phyloP scores from a whole-genome alignment of 345 rosid genomes.

The Arabidopsis suecica region DNA sequence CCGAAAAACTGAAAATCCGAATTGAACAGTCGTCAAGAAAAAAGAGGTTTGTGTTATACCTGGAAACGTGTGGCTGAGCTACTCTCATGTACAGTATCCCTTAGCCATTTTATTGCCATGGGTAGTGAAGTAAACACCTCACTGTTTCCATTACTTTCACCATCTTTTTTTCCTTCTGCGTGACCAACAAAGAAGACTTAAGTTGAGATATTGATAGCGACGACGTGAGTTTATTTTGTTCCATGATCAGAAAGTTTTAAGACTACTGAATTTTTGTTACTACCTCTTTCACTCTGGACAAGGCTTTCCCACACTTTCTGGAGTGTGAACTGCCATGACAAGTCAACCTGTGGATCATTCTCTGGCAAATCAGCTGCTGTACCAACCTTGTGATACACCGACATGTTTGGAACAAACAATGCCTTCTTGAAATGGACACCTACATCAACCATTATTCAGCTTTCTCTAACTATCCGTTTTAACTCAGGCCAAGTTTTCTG shows the following conservation, averaged over 20 bases:
- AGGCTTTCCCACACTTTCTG: slow-evolving; percentile 92
- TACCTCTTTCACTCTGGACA: slow-evolving; percentile 54
- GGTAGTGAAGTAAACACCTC: slow-evolving; percentile 90
- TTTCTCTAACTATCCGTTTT: not conserved
- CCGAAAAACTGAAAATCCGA: not conserved
- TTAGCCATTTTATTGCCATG: slow-evolving; percentile 83
- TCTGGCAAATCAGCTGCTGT: slow-evolving; percentile 55
- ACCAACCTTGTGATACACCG: slow-evolving; percentile 87
- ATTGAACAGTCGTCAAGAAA: not conserved
- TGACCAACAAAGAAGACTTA: slow-evolving; percentile 3
- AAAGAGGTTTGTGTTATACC: slow-evolving; percentile 51
- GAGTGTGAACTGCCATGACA: slow-evolving; percentile 88
- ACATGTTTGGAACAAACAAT: slow-evolving; percentile 90
- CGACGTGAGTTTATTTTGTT: not conserved
- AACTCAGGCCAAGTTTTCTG: not conserved
- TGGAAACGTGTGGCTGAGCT: slow-evolving; percentile 62
- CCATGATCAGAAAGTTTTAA: slow-evolving; percentile 2
- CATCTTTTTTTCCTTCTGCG: slow-evolving; percentile 52
- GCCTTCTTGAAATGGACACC: slow-evolving; percentile 91
- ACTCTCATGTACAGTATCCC: slow-evolving; percentile 71
- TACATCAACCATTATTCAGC: slow-evolving; percentile 43
- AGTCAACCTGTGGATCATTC: slow-evolving; percentile 68
- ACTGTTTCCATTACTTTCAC: slow-evolving; percentile 62
- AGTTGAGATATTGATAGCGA: slow-evolving; percentile 1
- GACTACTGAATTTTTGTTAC: not conserved